Conservation (phyloP, 495 filamentous ascomycete genomes). For the Penicillium fimorum region DNA sequence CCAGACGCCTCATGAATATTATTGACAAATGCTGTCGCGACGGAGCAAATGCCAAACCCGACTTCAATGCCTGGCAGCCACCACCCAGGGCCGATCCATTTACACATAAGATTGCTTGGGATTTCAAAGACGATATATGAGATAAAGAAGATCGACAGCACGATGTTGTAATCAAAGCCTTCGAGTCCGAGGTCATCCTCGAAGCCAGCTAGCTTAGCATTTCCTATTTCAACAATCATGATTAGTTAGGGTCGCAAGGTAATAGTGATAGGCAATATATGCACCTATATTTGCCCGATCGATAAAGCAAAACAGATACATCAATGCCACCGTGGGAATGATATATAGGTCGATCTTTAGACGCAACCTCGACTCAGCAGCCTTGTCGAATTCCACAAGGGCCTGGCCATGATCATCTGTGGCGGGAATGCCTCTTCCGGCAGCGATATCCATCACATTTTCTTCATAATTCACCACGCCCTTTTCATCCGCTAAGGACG, state of each 20-base stretch:
- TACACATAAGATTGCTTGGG: slow-evolving; percentile 66
- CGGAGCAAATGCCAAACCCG: slow-evolving; percentile 48
- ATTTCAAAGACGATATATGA: slow-evolving; percentile 78
- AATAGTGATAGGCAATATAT: no score
- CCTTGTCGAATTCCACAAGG: slow-evolving; percentile 56
- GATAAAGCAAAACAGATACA: slow-evolving; percentile 56
- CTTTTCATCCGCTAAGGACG: slow-evolving; percentile 25
- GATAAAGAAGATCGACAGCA: slow-evolving; percentile 66
- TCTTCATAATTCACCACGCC: slow-evolving; percentile 21
- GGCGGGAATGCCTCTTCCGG: slow-evolving; percentile 55
- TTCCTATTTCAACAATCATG: slow-evolving; percentile 22
- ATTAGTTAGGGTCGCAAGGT: no score
- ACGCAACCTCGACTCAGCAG: slow-evolving; percentile 52
- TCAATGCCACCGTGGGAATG: slow-evolving; percentile 46
- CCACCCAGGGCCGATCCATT: slow-evolving; percentile 50
- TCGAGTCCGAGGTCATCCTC: slow-evolving; percentile 51
- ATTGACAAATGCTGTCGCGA: slow-evolving; percentile 49
- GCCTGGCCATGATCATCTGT: slow-evolving; percentile 62
- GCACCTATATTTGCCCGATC: slow-evolving; percentile 62
- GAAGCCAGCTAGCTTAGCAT: slow-evolving; percentile 40
- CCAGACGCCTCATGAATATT: slow-evolving; percentile 38
- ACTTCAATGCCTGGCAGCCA: slow-evolving; percentile 49
- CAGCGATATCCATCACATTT: slow-evolving; percentile 39
- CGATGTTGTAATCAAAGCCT: slow-evolving; percentile 61
- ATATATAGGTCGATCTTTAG: slow-evolving; percentile 49